Evolutionary conservation across 805 yeast genomes (phyloP).

Genomic region (Cyberlindnera galapagoensis): DNA sequence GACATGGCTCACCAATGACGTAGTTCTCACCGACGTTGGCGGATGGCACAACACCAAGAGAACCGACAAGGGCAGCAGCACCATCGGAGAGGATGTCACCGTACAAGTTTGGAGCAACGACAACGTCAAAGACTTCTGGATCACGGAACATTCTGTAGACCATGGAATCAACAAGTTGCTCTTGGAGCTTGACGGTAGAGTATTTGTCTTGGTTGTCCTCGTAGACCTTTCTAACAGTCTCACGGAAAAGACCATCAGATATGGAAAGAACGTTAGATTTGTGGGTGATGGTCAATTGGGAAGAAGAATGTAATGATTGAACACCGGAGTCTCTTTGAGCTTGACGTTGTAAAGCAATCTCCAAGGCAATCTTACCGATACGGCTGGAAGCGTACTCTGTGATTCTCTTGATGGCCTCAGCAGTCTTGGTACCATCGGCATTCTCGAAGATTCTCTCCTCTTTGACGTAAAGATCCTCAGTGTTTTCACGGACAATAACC

Average conservation of each 20-base stretch:
- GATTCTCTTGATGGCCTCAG: slow-evolving; percentile 97
- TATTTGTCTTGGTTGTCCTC: slow-evolving; percentile 51
- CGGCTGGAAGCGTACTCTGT: slow-evolving; percentile 78
- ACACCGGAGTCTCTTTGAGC: slow-evolving; percentile 60
- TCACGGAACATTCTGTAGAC: slow-evolving; percentile 98
- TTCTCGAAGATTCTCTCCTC: slow-evolving; percentile 74
- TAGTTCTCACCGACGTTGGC: slow-evolving; percentile 96
- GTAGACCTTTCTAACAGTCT: slow-evolving; percentile 46
- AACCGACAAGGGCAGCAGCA: slow-evolving; percentile 97
- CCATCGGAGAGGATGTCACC: slow-evolving; percentile 97
- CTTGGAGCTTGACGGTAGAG: slow-evolving; percentile 63
- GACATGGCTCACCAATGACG: slow-evolving; percentile 99
- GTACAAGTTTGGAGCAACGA: slow-evolving; percentile 96
- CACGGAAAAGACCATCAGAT: slow-evolving; percentile 95
- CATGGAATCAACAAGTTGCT: slow-evolving; percentile 98
- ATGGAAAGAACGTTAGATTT: slow-evolving; percentile 91
- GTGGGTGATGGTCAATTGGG: slow-evolving; percentile 87
- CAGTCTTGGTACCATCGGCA: slow-evolving; percentile 80
- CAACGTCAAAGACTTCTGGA: slow-evolving; percentile 95
- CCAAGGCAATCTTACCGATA: slow-evolving; percentile 87
- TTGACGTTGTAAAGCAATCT: slow-evolving; percentile 89
- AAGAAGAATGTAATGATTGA: slow-evolving; percentile 43
- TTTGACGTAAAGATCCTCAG: slow-evolving; percentile 95
- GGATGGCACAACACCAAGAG: slow-evolving; percentile 95
- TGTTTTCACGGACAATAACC: slow-evolving; percentile 97